Evolutionary conservation across 2,329 filamentous ascomycete species (phyloP), one percentile per base, ranked within the genome.

Genomic region (Aspergillus sp.): DNA sequence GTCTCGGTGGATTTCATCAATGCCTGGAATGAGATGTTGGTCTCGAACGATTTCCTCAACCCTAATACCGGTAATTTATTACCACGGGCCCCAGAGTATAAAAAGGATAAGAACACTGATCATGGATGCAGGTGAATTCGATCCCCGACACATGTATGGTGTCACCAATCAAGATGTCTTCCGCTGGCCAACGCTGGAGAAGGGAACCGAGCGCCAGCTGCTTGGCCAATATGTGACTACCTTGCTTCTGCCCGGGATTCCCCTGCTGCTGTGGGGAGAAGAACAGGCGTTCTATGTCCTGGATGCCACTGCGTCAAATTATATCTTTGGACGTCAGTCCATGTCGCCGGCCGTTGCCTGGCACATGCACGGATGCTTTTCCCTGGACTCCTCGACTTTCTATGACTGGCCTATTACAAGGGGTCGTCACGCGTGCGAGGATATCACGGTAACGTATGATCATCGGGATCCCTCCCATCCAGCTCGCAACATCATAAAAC

Each of bases 101-200:
- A 2, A 30, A 30, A 12, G 3, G 1, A 43, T 10, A 8, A 43
- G 10, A 43, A 19, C 1, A 0, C 28, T 43, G 39, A 43, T 17
- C 15, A 19, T 10, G 5, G n/a, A 1, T 13, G 12, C 39, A 43
- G 49, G 49, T 17, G 70, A 81, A 48, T 85, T 86, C 60, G 86
- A 89, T 66, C 86, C 86, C 4, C 81, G 86, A 1, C 85, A 88
- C 69, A 82, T 88, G 79, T 87, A 83, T 67, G 86, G 86, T 51
- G 81, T 82, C 2, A 86, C 85, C 10, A 88, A 88, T 69, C 86
- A 89, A 72, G 86, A 88, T 69, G 84, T 88, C 6, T 85, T 88
- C 65, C 79, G 85, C 43, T 88, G 86, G 85, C 85, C 85, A 4
- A 79, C 83, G 6, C 76, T 88, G 17, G 75, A 76, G 36, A 80